Conservation (phyloP, 2,329 filamentous ascomycete species). For the Calonectria hawksworthii region DNA sequence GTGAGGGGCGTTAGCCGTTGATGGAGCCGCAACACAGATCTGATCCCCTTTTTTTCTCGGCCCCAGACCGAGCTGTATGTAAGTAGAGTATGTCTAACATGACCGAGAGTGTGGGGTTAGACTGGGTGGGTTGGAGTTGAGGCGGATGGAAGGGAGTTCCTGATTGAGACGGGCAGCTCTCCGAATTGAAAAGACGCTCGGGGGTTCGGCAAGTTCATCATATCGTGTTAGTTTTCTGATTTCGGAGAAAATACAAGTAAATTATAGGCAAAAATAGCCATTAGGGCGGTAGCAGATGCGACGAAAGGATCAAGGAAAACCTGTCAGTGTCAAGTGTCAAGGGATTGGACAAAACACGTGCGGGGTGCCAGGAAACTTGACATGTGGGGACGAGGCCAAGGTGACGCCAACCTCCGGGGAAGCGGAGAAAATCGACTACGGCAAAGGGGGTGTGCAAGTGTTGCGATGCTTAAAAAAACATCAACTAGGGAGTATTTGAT, state of each 20-base stretch:
- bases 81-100: constrained; percentile 12
- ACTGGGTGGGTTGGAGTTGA: background rate
- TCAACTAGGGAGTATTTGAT: background rate
- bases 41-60: constrained; percentile 33
- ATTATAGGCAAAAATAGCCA: background rate
- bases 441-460: constrained; percentile 4
- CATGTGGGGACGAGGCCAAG: constrained; percentile 13
- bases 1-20: background rate
- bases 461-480: constrained; percentile 1
- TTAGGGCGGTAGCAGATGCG: background rate
- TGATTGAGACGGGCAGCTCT: background rate
- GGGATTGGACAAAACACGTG: constrained; percentile 8
- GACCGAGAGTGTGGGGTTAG: constrained; percentile 6
- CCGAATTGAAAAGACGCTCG: constrained; percentile 13
- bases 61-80: constrained; percentile 39
- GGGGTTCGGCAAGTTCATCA: constrained; percentile 25
- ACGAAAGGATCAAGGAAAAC: background rate
- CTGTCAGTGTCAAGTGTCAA: constrained; percentile 3
- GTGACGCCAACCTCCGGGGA: constrained; percentile 21
- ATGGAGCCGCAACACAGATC: constrained; percentile 37
- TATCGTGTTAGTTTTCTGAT: background rate
- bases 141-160: constrained; percentile 4
- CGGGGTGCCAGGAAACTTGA: background rate
- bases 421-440: constrained; percentile 22
- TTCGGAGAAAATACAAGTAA: background rate